Evolutionary conservation across 768 basidiomycete species (phyloP), one percentile per base, ranked within the genome.

Genomic region (button mushroom (Agaricus bisporus)): DNA sequence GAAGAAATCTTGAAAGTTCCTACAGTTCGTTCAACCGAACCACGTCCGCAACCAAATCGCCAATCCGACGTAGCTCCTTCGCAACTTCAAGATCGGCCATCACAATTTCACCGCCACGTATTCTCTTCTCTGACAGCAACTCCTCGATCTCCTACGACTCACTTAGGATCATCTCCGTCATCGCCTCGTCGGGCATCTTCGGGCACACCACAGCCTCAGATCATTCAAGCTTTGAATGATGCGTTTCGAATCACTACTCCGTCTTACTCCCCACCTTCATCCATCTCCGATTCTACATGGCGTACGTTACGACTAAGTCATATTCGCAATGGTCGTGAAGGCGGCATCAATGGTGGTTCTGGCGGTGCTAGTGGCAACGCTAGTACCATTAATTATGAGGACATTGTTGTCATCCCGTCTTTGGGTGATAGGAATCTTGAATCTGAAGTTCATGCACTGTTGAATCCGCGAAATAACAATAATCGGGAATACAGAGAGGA

Each of bases 361-460:
- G 32, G 32, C 11, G 32, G 32, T 11, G 32, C 32, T 8, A 11
- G 32, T 6, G 32, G 32, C 11, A 32, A 32, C 32, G 32, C 8
- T 11, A 32, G 8, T 6, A 6, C 8, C 11, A 73, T 66, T 28
- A 66, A 73, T n/a, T 69, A 70, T n/a, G 76, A 76, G 8, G 76
- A 78, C 44, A 68, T 81, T 55, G 71, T 81, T n/a, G 70, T 80
- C 20, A 76, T 81, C 25, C 79, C 81, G 0, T 73, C 77, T 1
- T 66, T 81, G 17, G 82, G 82, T 17, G 80, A 84, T 58, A 72
- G 66, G 26, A 66, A 69, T 20, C 73, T 80, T 15, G 83, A 85
- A 64, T 73, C 75, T 61, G 79, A 82, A 56, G 76, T 85, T 36
- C 75, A 80, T 58, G 74, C 77, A 39, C 66, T 83, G 42, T 68